phyloP scores from a whole-genome alignment of 2,329 filamentous ascomycete genomes.

The Colletotrichum lentis region DNA sequence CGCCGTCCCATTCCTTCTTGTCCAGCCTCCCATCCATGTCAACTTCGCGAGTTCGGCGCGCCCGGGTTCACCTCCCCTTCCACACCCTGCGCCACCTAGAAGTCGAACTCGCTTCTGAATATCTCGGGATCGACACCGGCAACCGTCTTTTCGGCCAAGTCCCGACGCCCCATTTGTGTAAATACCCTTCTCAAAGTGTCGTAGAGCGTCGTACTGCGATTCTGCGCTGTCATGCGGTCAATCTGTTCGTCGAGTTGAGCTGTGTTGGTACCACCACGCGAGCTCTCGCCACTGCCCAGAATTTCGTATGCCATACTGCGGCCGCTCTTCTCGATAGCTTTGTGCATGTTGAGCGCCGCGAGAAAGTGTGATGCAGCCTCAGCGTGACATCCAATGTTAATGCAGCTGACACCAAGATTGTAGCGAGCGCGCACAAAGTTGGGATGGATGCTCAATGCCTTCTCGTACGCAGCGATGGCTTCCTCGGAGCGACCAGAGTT shows the following conservation, averaged over 20 bases:
- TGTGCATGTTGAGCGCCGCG: conserved; percentile 93
- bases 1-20: conserved; percentile 10
- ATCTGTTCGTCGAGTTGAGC: conserved; percentile 72
- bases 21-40: not conserved
- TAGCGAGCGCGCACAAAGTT: conserved; percentile 98
- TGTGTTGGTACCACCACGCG: conserved; percentile 53
- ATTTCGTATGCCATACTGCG: conserved; percentile 85
- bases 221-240: conserved; percentile 90
- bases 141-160: conserved; percentile 87
- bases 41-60: not conserved
- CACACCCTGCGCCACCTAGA: conserved; percentile 53
- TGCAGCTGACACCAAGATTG: conserved; percentile 95
- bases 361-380: conserved; percentile 94
- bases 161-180: conserved; percentile 89
- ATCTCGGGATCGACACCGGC: conserved; percentile 89
- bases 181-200: conserved; percentile 96
- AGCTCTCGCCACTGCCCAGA: conserved; percentile 61
- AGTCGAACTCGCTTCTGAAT: conserved; percentile 92
- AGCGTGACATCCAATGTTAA: conserved; percentile 94
- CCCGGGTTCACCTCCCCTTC: not conserved
- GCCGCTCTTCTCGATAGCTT: conserved; percentile 86
- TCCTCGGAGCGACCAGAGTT: conserved; percentile 95
- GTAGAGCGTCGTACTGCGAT: conserved; percentile 95
- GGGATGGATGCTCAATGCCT: conserved; percentile 85
- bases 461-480: conserved; percentile 95